phyloP scores from a whole-genome alignment of 495 filamentous ascomycete species.

The Lasiosphaeria hispida region DNA sequence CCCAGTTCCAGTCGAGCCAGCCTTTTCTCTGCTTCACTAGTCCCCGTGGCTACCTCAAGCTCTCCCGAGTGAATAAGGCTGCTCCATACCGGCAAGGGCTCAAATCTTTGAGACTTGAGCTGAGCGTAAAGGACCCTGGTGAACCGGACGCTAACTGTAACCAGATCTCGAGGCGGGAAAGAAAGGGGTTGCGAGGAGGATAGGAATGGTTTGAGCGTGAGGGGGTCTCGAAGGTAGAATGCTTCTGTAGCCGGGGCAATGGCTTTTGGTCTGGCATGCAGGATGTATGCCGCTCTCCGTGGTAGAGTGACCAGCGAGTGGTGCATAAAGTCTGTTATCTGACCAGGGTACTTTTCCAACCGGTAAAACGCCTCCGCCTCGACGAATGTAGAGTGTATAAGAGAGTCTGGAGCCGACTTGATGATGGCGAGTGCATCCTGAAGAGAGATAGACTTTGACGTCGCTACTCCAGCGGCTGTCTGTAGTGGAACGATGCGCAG shows the following conservation, averaged over 20 bases:
- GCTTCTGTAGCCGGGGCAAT: conserved; percentile 83
- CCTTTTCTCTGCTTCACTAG: conserved; percentile 31
- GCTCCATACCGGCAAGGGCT: conserved; percentile 62
- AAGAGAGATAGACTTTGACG: conserved; percentile 52
- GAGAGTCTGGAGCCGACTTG: conserved; percentile 43
- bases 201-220: conserved; percentile 67
- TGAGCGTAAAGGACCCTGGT: conserved; percentile 90
- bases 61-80: conserved; percentile 27
- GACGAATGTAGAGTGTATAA: conserved; percentile 65
- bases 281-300: conserved; percentile 75
- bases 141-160: conserved; percentile 74
- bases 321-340: conserved; percentile 69
- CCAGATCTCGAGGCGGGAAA: conserved; percentile 76
- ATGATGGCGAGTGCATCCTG: conserved; percentile 60
- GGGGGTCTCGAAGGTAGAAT: conserved; percentile 89
- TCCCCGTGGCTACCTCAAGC: conserved; percentile 11
- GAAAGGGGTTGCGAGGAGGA: conserved; percentile 34
- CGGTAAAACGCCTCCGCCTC: conserved; percentile 91
- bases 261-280: conserved; percentile 67
- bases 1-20: conserved; percentile 64
- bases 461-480: conserved; percentile 16
- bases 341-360: conserved; percentile 73
- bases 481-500: conserved; percentile 68
- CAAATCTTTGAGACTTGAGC: conserved; percentile 84
- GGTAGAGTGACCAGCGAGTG: conserved; percentile 69